Evolutionary conservation across 768 basidiomycete genomes (phyloP).

Genomic region (Lyophyllum decastes): DNA sequence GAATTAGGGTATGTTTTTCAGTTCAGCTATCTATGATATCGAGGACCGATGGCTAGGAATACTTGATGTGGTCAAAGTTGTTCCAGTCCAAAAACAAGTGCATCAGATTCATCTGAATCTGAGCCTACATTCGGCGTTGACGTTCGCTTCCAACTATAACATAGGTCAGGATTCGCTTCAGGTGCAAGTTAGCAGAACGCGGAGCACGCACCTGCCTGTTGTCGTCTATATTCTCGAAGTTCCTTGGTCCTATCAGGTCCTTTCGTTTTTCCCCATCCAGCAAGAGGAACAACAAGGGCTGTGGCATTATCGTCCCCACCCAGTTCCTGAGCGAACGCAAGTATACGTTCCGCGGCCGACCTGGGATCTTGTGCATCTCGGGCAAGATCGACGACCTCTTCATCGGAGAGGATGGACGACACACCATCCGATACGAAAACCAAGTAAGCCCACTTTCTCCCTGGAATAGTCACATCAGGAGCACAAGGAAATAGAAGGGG

Average conservation of each 20-base stretch:
- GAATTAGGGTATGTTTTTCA: neutral
- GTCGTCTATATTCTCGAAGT: constrained; percentile 76
- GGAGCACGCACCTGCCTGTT: constrained; percentile 54
- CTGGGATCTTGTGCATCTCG: constrained; percentile 71
- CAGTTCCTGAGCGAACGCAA: constrained; percentile 85
- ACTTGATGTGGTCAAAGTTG: neutral
- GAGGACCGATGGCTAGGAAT: neutral
- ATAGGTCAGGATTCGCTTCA: neutral
- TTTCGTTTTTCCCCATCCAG: constrained; percentile 84
- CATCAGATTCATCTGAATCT: neutral
- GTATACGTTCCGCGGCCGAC: constrained; percentile 78
- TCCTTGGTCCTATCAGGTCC: constrained; percentile 84
- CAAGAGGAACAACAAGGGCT: constrained; percentile 85
- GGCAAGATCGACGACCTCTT: constrained; percentile 91
- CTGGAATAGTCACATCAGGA: constrained; percentile 37
- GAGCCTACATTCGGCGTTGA: constrained; percentile 60
- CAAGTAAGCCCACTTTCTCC: constrained; percentile 82
- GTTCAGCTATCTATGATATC: neutral
- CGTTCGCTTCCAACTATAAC: constrained; percentile 62
- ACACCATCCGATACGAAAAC: constrained; percentile 93
- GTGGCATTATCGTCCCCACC: constrained; percentile 92
- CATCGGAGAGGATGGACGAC: constrained; percentile 87
- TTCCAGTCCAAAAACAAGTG: neutral
- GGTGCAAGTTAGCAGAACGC: neutral
- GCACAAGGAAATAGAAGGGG: neutral